Base-by-base conservation (phyloP, 495 filamentous ascomycete species). In the Aspergillus affinis region DNA sequence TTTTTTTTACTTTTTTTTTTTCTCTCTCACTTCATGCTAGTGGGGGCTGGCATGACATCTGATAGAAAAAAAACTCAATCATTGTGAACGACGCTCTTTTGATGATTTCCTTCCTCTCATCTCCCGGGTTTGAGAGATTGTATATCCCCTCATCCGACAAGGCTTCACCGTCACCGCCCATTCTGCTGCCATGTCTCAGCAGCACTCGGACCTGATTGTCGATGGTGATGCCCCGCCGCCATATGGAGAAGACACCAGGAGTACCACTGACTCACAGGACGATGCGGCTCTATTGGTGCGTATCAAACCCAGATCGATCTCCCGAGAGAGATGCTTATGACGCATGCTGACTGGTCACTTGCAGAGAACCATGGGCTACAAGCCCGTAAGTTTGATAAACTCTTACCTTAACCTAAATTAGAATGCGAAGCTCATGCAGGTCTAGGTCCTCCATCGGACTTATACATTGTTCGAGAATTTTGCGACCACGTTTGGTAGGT, bases 391-490 rank as follows among this genome's bases (percentile, higher is more conserved):
- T 68, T 29, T 6, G 23, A 26, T 18, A 8, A 21, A 44, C 13
- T 21, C 19, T 3, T 3, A 29, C 29, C 30, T 7, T 18, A 17
- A 5, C 4, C n/a, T 10, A 52, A 41, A 1, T 41, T 41, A 26
- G 41, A 48, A 51, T 18, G 53, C 26, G 7, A 49, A 57, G 54
- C 62, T 69, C 19, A 65, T 49, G 27, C 58, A 45, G 32, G 19
- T 23, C 19, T 50, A 80, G 77, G 77, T 80, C 48, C 68, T 81
- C 20, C 78, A 81, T 65, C 66, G 78, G 54, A 79, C 78, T 20
- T 81, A 81, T 48, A 67, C 68, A 19, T 66, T 84, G 17, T 74
- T 84, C 26, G 81, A 84, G 65, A 83, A 81, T 60, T 84, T 84
- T 61, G 69, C 81, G 9, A 80, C 81, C 0, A 83, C 80, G 19